Conservation (phyloP, 1,284 basidiomycete species). For the Sporisorium reilianum region DNA sequence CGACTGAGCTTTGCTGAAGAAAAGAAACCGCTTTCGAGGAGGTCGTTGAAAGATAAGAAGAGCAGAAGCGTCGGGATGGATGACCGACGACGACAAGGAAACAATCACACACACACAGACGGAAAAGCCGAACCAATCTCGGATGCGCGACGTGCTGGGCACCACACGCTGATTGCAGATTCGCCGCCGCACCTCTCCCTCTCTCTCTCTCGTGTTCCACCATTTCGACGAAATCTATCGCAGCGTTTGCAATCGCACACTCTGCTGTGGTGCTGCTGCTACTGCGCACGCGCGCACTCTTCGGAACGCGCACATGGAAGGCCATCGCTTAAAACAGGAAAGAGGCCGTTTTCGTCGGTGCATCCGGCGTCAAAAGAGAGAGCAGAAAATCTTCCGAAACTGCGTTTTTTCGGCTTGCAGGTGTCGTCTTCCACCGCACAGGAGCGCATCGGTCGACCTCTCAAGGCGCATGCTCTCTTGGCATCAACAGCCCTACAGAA, state of each 20-base stretch:
- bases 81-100: neutral
- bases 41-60: neutral
- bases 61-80: neutral
- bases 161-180: slow-evolving; percentile 3
- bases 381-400: slow-evolving; percentile 8
- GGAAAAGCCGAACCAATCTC: neutral
- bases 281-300: slow-evolving; percentile 18
- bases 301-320: slow-evolving; percentile 6
- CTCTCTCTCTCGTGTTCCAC: neutral
- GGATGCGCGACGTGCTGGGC: slow-evolving; percentile 23
- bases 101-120: neutral
- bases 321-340: neutral
- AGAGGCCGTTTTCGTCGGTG: neutral
- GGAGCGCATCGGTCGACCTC: neutral
- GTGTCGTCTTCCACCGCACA: neutral
- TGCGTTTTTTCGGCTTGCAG: neutral
- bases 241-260: slow-evolving; percentile 21
- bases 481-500: no score
- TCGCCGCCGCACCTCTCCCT: no score
- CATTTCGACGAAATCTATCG: neutral
- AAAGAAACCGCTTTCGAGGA: neutral
- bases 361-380: neutral
- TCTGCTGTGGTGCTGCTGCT: slow-evolving; percentile 1
- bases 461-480: neutral
- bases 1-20: neutral